Percentiles rank a stretch among this genome's conserved stretches.
These are phyloP conservation scores for Talaromyces adpressus DNA, from an alignment of 495 filamentous ascomycete species.

Conservation along the genomic window DNA sequence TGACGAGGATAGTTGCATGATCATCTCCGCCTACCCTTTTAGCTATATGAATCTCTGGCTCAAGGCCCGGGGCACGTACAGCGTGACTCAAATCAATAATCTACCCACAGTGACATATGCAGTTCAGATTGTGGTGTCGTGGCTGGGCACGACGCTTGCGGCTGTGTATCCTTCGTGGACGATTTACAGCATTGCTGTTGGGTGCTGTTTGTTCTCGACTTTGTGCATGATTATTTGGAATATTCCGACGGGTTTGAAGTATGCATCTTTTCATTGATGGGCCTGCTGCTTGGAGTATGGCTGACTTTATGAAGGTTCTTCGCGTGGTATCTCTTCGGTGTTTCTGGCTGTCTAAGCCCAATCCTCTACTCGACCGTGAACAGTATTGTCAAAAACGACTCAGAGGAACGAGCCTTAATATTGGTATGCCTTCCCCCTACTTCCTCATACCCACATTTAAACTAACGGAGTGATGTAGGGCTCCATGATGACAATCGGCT, in stretches of 20 bases:
- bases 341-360: slow-evolving; percentile 33
- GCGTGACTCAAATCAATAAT: slow-evolving; percentile 38
- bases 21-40: slow-evolving; percentile 30
- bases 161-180: slow-evolving; percentile 39
- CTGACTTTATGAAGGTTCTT: slow-evolving; percentile 24
- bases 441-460: background rate
- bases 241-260: slow-evolving; percentile 37
- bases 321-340: slow-evolving; percentile 39
- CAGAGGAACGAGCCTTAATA: slow-evolving; percentile 41
- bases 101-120: slow-evolving; percentile 36
- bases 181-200: slow-evolving; percentile 27
- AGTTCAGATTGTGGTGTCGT: slow-evolving; percentile 37
- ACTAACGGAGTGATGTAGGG: slow-evolving; percentile 20
- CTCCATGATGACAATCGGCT: slow-evolving; percentile 44
- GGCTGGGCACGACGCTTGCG: slow-evolving; percentile 37
- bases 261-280: background rate
- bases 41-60: slow-evolving; percentile 42
- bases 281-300: background rate
- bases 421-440: slow-evolving; percentile 19
- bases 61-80: slow-evolving; percentile 35
- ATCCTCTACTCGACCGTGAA: slow-evolving; percentile 42
- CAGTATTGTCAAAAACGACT: slow-evolving; percentile 37
- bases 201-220: slow-evolving; percentile 28
- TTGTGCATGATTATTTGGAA: slow-evolving; percentile 41
- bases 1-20: slow-evolving; percentile 27